Evolutionary conservation across 208 protist genomes (phyloP).

Genomic region (Crithidia acanthocephali): DNA sequence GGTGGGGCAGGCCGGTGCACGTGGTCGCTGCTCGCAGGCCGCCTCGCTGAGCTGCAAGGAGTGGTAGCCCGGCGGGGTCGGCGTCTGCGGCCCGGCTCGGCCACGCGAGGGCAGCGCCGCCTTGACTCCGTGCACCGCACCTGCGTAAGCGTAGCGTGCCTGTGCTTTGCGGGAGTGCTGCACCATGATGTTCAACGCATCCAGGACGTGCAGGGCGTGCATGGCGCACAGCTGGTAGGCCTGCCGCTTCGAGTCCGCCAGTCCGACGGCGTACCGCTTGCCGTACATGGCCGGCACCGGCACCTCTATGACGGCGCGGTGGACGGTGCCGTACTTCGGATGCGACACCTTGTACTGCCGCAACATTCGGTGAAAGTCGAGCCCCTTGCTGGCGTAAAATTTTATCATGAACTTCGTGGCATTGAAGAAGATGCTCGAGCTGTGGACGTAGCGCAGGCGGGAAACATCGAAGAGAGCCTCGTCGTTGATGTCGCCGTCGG

Average conservation of each 20-base stretch:
- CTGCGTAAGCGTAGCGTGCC: constrained; percentile 41
- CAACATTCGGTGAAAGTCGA: constrained; percentile 60
- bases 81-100: constrained; percentile 31
- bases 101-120: constrained; percentile 38
- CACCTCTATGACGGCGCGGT: constrained; percentile 79
- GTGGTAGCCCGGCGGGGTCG: constrained; percentile 67
- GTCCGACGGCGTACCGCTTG: constrained; percentile 67
- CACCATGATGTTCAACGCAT: constrained; percentile 61
- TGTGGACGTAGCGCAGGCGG: constrained; percentile 54
- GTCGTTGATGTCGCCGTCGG: constrained; percentile 36
- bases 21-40: constrained; percentile 18
- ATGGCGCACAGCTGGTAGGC: constrained; percentile 63
- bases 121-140: constrained; percentile 30
- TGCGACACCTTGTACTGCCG: constrained; percentile 69
- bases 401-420: constrained; percentile 34
- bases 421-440: constrained; percentile 45
- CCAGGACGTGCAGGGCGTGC: constrained; percentile 62
- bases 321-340: constrained; percentile 50
- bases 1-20: constrained; percentile 22
- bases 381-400: constrained; percentile 49
- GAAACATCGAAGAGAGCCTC: constrained; percentile 78
- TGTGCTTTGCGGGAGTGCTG: constrained; percentile 48
- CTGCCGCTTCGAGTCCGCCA: constrained; percentile 55
- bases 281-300: constrained; percentile 63
- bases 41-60: constrained; percentile 24